phyloP scores from a whole-genome alignment of 805 yeast genomes.

The Ogataea pini region DNA sequence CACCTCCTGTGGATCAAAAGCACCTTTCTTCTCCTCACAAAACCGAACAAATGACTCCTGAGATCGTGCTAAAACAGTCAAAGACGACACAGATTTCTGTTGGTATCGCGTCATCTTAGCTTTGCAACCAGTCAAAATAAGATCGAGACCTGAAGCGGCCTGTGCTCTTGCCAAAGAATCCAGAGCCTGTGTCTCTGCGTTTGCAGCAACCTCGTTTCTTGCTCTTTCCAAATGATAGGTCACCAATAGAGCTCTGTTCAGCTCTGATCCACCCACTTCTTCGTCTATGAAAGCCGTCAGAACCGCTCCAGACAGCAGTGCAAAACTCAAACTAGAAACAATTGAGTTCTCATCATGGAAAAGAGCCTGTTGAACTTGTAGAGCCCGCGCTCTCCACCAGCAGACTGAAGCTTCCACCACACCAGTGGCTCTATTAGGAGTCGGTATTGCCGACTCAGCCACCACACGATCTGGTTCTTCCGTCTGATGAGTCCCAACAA shows the following conservation, averaged over 20 bases:
- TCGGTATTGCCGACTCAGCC: conserved; percentile 20
- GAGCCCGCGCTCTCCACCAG: conserved; percentile 79
- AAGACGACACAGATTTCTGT: conserved; percentile 64
- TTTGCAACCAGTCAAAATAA: conserved; percentile 80
- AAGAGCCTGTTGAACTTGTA: conserved; percentile 64
- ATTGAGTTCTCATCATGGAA: conserved; percentile 57
- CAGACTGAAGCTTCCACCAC: conserved; percentile 48
- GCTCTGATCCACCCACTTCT: conserved; percentile 32
- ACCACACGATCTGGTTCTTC: conserved; percentile 27
- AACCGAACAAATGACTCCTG: conserved; percentile 28
- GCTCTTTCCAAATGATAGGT: conserved; percentile 67
- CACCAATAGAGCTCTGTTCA: conserved; percentile 40
- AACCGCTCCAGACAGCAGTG: conserved; percentile 39
- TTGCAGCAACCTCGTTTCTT: conserved; percentile 59
- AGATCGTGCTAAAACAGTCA: conserved; percentile 73
- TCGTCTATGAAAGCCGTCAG: conserved; percentile 37
- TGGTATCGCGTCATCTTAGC: conserved; percentile 89
- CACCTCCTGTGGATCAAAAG: conserved; percentile 53
- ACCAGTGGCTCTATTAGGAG: conserved; percentile 23
- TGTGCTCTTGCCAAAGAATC: conserved; percentile 58
- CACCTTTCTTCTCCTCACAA: conserved; percentile 15
- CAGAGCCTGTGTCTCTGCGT: conserved; percentile 60
- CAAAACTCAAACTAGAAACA: conserved; percentile 43
- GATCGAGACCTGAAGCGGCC: conserved; percentile 57
- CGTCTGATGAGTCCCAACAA: conserved; percentile 8